Conservation (phyloP, 352 stramenopile species). For the Phytophthora podocarpi region DNA sequence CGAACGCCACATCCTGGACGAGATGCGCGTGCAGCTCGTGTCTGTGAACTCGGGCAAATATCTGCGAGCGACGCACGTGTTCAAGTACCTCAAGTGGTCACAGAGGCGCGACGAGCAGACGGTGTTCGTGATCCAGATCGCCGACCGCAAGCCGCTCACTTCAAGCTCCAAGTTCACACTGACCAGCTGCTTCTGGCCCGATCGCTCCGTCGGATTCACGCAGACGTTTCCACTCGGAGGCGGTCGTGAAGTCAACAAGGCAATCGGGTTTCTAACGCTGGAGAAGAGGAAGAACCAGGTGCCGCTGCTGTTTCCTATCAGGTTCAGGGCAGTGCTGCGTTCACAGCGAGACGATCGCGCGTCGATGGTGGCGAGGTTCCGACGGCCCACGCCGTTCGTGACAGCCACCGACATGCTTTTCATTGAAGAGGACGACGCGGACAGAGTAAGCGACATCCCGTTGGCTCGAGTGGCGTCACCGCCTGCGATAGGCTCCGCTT, state of each 20-base stretch:
- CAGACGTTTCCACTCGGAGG: constrained; percentile 59
- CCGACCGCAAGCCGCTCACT: constrained; percentile 54
- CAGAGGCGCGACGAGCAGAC: constrained; percentile 59
- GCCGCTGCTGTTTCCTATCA: constrained; percentile 65
- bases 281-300: constrained; percentile 70
- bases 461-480: constrained; percentile 40
- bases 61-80: constrained; percentile 61
- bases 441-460: constrained; percentile 40
- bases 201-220: constrained; percentile 56
- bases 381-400: constrained; percentile 48
- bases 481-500: constrained; percentile 5
- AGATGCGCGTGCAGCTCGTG: constrained; percentile 67
- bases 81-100: constrained; percentile 75
- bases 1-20: constrained; percentile 60
- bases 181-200: constrained; percentile 61
- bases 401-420: constrained; percentile 59
- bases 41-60: constrained; percentile 57
- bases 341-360: constrained; percentile 40
- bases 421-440: constrained; percentile 51
- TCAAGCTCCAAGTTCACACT: constrained; percentile 62
- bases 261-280: constrained; percentile 66
- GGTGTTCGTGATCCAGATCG: constrained; percentile 64
- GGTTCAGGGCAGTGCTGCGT: constrained; percentile 50
- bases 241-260: constrained; percentile 50
- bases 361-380: constrained; percentile 12